phyloP scores from a whole-genome alignment of 2,329 filamentous ascomycete genomes.

The Colletotrichum tropicale region DNA sequence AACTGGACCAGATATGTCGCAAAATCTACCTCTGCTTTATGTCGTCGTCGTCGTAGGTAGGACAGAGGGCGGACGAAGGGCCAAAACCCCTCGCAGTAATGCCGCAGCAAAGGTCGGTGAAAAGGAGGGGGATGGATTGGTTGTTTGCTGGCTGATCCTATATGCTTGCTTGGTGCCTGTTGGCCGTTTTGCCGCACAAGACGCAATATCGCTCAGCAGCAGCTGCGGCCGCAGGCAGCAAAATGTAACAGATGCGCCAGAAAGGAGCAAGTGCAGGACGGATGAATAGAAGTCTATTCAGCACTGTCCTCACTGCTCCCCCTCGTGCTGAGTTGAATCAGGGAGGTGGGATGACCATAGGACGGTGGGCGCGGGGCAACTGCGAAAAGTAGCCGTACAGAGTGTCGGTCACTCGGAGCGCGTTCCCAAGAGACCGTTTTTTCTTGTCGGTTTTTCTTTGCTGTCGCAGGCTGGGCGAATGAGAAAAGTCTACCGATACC shows the following conservation, averaged over 20 bases:
- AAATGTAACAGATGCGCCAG: background rate
- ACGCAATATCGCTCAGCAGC: conserved; percentile 1
- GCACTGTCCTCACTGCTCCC: conserved; percentile 23
- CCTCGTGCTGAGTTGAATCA: conserved; percentile 17
- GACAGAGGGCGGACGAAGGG: background rate
- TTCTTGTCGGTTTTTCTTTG: background rate
- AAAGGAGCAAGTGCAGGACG: conserved; percentile 21
- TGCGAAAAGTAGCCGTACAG: background rate
- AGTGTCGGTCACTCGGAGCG: background rate
- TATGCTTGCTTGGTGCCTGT: background rate
- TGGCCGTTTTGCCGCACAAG: background rate
- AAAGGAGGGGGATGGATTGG: background rate
- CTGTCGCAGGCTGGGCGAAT: background rate
- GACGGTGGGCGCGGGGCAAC: conserved; percentile 10
- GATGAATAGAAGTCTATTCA: conserved; percentile 21
- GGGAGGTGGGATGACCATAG: conserved; percentile 15
- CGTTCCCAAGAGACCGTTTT: background rate
- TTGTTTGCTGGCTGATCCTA: background rate
- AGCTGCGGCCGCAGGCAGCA: background rate
- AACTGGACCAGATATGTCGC: background rate
- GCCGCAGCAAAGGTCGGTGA: conserved; percentile 2
- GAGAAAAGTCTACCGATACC: conserved; percentile 13
- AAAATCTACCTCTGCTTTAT: conserved; percentile 1
- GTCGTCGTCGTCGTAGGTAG: background rate
- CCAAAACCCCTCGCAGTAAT: background rate